These are phyloP conservation scores for Hyphopichia wangnamkhiaoensis DNA, from an alignment of 1,139 yeast species.

Conservation along the genomic window DNA sequence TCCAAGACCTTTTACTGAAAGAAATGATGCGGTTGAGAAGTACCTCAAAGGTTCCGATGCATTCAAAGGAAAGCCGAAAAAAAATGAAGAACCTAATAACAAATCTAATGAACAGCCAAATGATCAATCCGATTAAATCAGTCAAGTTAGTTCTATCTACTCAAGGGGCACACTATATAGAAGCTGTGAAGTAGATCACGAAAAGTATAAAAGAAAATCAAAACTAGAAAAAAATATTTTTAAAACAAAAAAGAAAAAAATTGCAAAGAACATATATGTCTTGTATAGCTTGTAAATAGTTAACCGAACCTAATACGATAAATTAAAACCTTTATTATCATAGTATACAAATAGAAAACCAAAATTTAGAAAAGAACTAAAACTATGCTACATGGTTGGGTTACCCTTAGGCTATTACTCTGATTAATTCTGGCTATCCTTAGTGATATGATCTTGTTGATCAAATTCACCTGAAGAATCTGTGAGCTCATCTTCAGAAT, in stretches of 20 bases:
- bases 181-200: slow-evolving; percentile 5
- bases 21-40: slow-evolving; percentile 91
- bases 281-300: neutral
- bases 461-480: slow-evolving; percentile 23
- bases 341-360: neutral
- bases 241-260: too few relatives aligned
- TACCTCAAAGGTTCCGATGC: slow-evolving; percentile 55
- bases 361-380: neutral
- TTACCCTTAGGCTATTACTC: neutral
- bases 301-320: neutral
- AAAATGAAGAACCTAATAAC: slow-evolving; percentile 14
- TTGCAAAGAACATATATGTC: neutral
- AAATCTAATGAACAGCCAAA: slow-evolving; percentile 18
- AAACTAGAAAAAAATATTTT: neutral
- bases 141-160: too few relatives aligned
- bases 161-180: too few relatives aligned
- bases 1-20: slow-evolving; percentile 85
- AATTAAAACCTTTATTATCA: neutral
- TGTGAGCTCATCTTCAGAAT: slow-evolving; percentile 14
- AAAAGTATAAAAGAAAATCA: neutral
- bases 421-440: neutral
- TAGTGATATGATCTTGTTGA: too few relatives aligned
- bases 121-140: slow-evolving; percentile 1
- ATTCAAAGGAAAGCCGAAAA: slow-evolving; percentile 27
- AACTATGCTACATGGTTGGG: neutral